These are phyloP conservation scores for Coemansia sp. DNA, from an alignment of 192 early-diverging fungal genomes.

Conservation along the genomic window DNA sequence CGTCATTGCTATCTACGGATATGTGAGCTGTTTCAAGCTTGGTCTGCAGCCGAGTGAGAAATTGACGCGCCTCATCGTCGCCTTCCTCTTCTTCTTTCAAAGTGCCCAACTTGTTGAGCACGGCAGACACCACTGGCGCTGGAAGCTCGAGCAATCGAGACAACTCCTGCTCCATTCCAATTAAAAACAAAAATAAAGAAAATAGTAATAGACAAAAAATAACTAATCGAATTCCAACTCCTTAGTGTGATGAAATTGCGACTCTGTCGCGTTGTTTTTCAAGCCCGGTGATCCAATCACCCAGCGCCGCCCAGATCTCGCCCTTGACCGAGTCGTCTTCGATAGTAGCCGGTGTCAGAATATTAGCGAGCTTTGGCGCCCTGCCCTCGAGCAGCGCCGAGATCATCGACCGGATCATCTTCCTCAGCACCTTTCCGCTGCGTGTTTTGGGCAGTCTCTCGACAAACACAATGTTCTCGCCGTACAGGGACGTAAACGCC, in stretches of 20 bases:
- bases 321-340: slow-evolving; percentile 60
- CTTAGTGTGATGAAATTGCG: neutral
- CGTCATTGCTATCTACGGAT: neutral
- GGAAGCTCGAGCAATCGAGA: slow-evolving; percentile 33
- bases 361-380: slow-evolving; percentile 13
- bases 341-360: slow-evolving; percentile 68
- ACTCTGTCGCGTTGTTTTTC: neutral
- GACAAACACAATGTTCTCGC: slow-evolving; percentile 57
- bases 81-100: neutral
- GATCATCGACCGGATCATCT: slow-evolving; percentile 64
- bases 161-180: slow-evolving; percentile 26
- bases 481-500: slow-evolving; percentile 60
- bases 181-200: neutral
- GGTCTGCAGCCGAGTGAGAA: slow-evolving; percentile 18
- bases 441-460: slow-evolving; percentile 74
- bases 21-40: slow-evolving; percentile 12
- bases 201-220: neutral
- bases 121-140: slow-evolving; percentile 13
- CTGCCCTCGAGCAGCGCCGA: neutral
- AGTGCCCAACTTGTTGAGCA: slow-evolving; percentile 26
- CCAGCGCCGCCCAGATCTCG: slow-evolving; percentile 28
- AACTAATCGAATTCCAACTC: neutral
- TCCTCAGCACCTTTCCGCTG: slow-evolving; percentile 70
- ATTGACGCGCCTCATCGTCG: slow-evolving; percentile 6
- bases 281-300: neutral